Evolutionary conservation across 2,329 filamentous ascomycete genomes (phyloP).

Genomic region (Epichloe gansuensis): DNA sequence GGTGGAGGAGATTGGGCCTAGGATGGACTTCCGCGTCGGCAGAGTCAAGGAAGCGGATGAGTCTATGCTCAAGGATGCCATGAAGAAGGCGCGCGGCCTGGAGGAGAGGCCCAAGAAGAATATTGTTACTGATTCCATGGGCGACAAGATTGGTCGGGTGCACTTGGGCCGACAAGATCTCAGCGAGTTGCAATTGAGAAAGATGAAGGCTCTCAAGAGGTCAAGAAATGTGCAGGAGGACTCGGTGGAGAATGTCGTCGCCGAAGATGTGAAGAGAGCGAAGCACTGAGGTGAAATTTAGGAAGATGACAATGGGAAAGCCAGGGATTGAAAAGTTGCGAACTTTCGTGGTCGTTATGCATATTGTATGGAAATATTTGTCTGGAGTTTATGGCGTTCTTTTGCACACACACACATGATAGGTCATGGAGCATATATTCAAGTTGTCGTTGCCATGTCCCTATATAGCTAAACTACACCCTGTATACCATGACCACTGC

Average conservation of each 20-base stretch:
- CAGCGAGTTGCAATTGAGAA: slow-evolving; percentile 76
- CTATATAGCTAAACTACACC: too few species aligned
- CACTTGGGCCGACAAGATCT: slow-evolving; percentile 89
- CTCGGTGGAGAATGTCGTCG: slow-evolving; percentile 31
- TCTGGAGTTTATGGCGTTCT: neutral
- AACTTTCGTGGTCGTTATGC: slow-evolving; percentile 8
- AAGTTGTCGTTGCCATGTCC: too few species aligned
- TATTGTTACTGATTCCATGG: slow-evolving; percentile 77
- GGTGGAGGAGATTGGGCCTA: slow-evolving; percentile 87
- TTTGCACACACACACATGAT: neutral
- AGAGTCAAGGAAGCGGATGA: slow-evolving; percentile 68
- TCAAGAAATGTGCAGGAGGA: slow-evolving; percentile 48
- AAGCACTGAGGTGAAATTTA: slow-evolving; percentile 15
- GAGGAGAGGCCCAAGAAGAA: slow-evolving; percentile 92
- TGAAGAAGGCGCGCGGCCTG: slow-evolving; percentile 68
- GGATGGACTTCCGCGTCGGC: slow-evolving; percentile 83
- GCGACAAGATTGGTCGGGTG: slow-evolving; percentile 91
- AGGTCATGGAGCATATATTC: neutral
- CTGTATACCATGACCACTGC: too few species aligned
- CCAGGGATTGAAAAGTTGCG: neutral
- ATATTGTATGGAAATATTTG: neutral
- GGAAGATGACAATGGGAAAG: neutral
- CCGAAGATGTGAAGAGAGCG: slow-evolving; percentile 26
- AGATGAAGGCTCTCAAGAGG: slow-evolving; percentile 98
- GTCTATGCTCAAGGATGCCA: slow-evolving; percentile 73